Evolutionary conservation across 441 rosid genomes (phyloP).

Genomic region (Populus hybrid): DNA sequence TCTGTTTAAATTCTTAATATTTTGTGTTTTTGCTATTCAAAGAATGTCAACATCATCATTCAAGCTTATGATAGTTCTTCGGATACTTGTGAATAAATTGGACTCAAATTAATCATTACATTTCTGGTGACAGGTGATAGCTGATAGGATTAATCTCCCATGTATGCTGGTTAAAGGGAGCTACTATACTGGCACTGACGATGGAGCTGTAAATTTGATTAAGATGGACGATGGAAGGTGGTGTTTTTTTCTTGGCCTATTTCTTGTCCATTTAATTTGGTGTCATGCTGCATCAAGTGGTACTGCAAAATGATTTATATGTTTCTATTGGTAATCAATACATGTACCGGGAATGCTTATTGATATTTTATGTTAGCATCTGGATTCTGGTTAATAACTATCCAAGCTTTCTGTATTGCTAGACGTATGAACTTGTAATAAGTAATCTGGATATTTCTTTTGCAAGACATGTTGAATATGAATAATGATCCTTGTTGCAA

Average conservation of each 20-base stretch:
- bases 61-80: neutral
- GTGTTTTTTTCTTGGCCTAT: neutral
- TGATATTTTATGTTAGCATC: conserved; percentile 4
- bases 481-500: neutral
- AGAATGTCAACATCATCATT: neutral
- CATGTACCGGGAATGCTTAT: neutral
- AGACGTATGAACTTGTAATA: neutral
- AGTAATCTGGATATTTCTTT: conserved; percentile 7
- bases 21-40: conserved; percentile 12
- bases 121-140: conserved; percentile 66
- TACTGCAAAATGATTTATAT: neutral
- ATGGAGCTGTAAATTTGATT: conserved; percentile 92
- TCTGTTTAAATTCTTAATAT: neutral
- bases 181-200: conserved; percentile 98
- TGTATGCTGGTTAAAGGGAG: conserved; percentile 96
- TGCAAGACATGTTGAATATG: neutral
- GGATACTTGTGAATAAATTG: neutral
- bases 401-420: neutral
- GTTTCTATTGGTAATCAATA: neutral
- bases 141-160: conserved; percentile 85
- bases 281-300: neutral
- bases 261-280: neutral
- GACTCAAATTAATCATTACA: conserved; percentile 17
- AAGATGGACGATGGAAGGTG: conserved; percentile 75
- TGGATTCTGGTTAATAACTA: conserved; percentile 2